These are phyloP conservation scores for Beauveria scarabaeidicola DNA, from an alignment of 2,329 filamentous ascomycete genomes.

Conservation along the genomic window DNA sequence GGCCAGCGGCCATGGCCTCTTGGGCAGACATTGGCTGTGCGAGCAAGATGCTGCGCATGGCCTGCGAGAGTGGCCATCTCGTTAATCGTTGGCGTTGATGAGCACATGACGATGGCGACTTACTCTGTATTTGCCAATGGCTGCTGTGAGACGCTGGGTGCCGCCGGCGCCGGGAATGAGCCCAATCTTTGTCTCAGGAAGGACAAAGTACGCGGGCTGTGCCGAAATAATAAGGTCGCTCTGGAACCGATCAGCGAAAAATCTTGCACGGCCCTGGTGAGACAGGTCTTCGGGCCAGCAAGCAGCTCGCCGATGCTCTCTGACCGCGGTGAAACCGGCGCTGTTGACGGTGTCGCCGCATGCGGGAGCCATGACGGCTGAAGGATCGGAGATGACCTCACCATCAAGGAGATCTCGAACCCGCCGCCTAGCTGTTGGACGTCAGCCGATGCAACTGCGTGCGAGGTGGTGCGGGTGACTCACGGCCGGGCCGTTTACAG, in stretches of 20 bases:
- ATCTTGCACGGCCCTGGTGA: neutral
- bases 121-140: conserved; percentile 19
- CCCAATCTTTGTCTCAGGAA: conserved; percentile 21
- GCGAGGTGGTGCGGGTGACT: conserved; percentile 12
- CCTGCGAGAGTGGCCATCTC: neutral
- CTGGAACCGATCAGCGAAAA: conserved; percentile 12
- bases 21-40: conserved; percentile 4
- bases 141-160: conserved; percentile 19
- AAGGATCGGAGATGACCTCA: conserved; percentile 17
- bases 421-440: conserved; percentile 30
- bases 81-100: neutral
- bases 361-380: too few relatives aligned
- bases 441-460: neutral
- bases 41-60: conserved; percentile 7
- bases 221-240: conserved; percentile 19
- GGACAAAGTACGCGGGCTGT: conserved; percentile 17
- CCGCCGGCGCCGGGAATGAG: conserved; percentile 21
- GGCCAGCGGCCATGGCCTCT: neutral
- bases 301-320: too few relatives aligned
- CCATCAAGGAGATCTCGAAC: conserved; percentile 32
- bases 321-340: too few relatives aligned
- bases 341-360: too few relatives aligned
- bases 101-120: neutral
- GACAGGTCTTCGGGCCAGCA: neutral
- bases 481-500: conserved; percentile 33